Base-by-base conservation (phyloP, 257 asterid species). In the Cynanchum wilfordii region DNA sequence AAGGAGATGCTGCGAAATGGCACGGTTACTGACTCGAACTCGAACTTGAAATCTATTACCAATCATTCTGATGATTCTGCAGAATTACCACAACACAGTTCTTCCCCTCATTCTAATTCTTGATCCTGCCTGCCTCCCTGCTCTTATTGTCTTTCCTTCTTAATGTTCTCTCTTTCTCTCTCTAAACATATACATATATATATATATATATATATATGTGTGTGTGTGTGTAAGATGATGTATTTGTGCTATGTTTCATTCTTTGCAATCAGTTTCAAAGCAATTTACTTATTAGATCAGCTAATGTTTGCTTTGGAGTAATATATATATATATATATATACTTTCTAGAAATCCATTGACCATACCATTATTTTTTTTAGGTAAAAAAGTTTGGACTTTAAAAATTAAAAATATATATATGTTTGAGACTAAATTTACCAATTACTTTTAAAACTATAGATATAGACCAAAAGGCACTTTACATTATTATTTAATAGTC, bases 1-100 rank as follows among this genome's bases (percentile, higher is more conserved):
- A 94, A 85, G 76, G 89, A 93, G 74, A 85, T 87, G 87, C 75
- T 83, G 59, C 79, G 84, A 50, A 84, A 77, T 19, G 83, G 68
- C 72, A 62, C 73, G 25, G 49, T 19, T 9, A 54, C 59, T 20
- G 5, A 65, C 68, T 7, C 5, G 19, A 49, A 47, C 9, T 54
- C 25, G 3, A 54, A 6, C 59, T 17, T 17, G 22, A 51, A 51
- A 51, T 22, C 77, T 4, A 63, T 74, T n/a, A 25, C 83, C 63
- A 78, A 66, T 69, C 73, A 83, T 25, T 54, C 79, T 16, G 87
- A 82, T 27, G 90, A 87, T 50, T 86, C 80, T 30, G 87, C 90
- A 10, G 96, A 88, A 70, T 84, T 84, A 45, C 80, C 90, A 30
- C 38, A 33, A 33, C 38, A 33, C 25, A 78, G 73, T 76, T 82